These are phyloP conservation scores for Eutrema japonicum DNA, from an alignment of 345 rosid species.

Conservation along the genomic window DNA sequence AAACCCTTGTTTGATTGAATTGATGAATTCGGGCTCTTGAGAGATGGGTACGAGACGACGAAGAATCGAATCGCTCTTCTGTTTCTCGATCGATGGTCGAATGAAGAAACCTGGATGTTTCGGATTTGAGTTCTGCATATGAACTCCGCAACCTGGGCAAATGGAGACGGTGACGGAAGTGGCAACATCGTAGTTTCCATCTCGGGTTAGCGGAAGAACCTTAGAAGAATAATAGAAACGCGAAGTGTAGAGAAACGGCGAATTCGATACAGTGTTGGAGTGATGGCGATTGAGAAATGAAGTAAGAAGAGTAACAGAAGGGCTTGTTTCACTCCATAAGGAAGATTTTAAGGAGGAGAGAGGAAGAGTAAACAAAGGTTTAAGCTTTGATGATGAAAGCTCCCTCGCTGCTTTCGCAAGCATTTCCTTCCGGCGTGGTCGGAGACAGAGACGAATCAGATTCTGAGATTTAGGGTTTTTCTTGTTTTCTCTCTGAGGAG, in stretches of 20 bases:
- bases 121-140: constrained; percentile 71
- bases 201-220: constrained; percentile 56
- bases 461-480: constrained; percentile 35
- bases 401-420: constrained; percentile 52
- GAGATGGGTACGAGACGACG: constrained; percentile 58
- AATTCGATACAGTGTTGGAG: constrained; percentile 2
- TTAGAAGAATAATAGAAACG: constrained; percentile 46
- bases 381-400: constrained; percentile 59
- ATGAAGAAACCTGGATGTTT: constrained; percentile 81
- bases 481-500: background rate
- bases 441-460: background rate
- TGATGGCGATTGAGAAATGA: constrained; percentile 25
- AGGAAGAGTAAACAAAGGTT: constrained; percentile 46
- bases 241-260: constrained; percentile 28
- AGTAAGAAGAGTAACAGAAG: constrained; percentile 8
- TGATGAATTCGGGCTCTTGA: constrained; percentile 58
- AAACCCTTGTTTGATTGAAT: constrained; percentile 64
- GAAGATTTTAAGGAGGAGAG: constrained; percentile 37
- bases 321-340: background rate
- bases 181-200: constrained; percentile 77
- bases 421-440: constrained; percentile 31
- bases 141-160: constrained; percentile 95
- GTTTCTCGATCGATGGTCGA: constrained; percentile 52
- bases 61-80: constrained; percentile 32
- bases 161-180: constrained; percentile 57